Conservation (phyloP, 345 rosid genomes). For the Eucalyptus tenuipes region DNA sequence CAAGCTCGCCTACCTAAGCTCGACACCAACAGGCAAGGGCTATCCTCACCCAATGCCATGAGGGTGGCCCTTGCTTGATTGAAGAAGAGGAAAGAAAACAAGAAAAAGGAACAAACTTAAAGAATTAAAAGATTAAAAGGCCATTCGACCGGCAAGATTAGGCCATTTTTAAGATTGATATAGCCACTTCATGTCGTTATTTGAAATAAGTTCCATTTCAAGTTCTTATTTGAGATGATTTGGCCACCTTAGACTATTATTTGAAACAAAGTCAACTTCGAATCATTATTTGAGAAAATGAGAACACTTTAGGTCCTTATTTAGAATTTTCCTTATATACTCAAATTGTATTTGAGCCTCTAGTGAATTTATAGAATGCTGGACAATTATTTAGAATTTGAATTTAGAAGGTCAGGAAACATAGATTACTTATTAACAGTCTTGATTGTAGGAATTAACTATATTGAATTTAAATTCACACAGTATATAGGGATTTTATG, state of each 20-base stretch:
- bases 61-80: background rate
- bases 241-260: rapidly evolving
- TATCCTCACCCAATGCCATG: no score
- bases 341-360: background rate
- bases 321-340: background rate
- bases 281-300: no score
- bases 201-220: no score
- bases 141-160: rapidly evolving
- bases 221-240: rapidly evolving
- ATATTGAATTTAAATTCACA: background rate
- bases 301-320: rapidly evolving
- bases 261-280: rapidly evolving
- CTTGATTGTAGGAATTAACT: background rate
- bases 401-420: background rate
- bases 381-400: no score
- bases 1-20: no score
- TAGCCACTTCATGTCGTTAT: rapidly evolving
- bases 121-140: no score
- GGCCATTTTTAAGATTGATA: no score
- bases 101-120: no score
- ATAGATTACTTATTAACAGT: no score
- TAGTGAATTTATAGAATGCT: background rate
- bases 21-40: rapidly evolving
- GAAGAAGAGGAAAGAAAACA: no score
- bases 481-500: rapidly evolving